Conservation (phyloP, 495 filamentous ascomycete genomes). For the Penicillium cinerascens region DNA sequence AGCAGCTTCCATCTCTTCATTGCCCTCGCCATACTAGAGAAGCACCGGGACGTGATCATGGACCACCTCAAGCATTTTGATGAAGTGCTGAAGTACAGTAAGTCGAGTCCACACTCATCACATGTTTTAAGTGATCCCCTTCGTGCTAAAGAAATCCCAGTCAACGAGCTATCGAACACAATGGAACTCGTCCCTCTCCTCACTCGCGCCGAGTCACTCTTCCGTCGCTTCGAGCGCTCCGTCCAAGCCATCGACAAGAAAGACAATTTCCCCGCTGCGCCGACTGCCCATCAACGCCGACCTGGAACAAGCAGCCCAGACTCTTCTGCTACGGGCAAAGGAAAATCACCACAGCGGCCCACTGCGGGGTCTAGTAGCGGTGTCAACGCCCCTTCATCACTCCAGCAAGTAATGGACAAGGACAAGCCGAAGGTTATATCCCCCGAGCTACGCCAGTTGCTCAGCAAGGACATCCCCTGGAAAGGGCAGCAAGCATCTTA, state of each 20-base stretch:
- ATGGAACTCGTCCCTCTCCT: slow-evolving; percentile 86
- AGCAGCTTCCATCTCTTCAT: slow-evolving; percentile 93
- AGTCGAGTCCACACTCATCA: slow-evolving; percentile 22
- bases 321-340: slow-evolving; percentile 18
- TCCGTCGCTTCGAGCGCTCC: slow-evolving; percentile 78
- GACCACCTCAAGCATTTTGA: slow-evolving; percentile 91
- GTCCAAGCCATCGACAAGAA: slow-evolving; percentile 87
- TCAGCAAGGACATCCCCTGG: slow-evolving; percentile 64
- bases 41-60: slow-evolving; percentile 92
- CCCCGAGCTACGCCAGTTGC: slow-evolving; percentile 69
- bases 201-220: slow-evolving; percentile 82
- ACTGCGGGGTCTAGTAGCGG: slow-evolving; percentile 28
- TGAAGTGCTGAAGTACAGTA: slow-evolving; percentile 94
- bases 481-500: slow-evolving; percentile 18
- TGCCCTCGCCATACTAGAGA: slow-evolving; percentile 91
- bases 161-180: slow-evolving; percentile 90
- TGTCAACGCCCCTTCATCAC: slow-evolving; percentile 15
- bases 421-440: slow-evolving; percentile 66
- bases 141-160: slow-evolving; percentile 26
- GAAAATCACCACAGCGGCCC: slow-evolving; percentile 31
- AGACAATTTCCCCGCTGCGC: slow-evolving; percentile 70
- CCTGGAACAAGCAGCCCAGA: slow-evolving; percentile 16
- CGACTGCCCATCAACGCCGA: slow-evolving; percentile 52
- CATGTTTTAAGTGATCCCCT: background rate
- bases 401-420: slow-evolving; percentile 18